These are phyloP conservation scores for Arthrinium puccinioides DNA, from an alignment of 2,329 filamentous ascomycete species.

Conservation along the genomic window DNA sequence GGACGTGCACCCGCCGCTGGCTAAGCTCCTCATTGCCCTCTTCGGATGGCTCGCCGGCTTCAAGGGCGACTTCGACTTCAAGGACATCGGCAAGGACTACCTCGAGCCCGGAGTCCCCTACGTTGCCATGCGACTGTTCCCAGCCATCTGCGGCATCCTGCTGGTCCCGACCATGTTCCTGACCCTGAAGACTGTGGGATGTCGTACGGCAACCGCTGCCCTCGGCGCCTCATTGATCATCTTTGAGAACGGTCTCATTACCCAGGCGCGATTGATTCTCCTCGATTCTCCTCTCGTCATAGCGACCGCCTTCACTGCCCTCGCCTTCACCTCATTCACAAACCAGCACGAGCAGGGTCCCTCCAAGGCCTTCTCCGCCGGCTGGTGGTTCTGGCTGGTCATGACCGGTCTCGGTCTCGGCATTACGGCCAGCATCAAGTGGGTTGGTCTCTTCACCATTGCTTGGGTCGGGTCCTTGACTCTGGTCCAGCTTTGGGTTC, in stretches of 20 bases:
- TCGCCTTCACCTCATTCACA: slow-evolving; percentile 86
- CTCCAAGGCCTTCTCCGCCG: slow-evolving; percentile 74
- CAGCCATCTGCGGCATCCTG: slow-evolving; percentile 80
- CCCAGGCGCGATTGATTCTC: slow-evolving; percentile 90
- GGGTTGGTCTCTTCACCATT: slow-evolving; percentile 98
- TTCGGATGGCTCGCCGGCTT: slow-evolving; percentile 94
- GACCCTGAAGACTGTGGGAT: slow-evolving; percentile 84
- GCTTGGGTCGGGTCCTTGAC: slow-evolving; percentile 95
- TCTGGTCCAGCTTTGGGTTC: slow-evolving; percentile 85
- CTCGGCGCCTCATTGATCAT: slow-evolving; percentile 83
- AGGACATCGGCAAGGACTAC: slow-evolving; percentile 99
- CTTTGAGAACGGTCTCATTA: slow-evolving; percentile 94
- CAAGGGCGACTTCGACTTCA: slow-evolving; percentile 94
- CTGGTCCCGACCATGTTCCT: slow-evolving; percentile 91
- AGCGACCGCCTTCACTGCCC: slow-evolving; percentile 84
- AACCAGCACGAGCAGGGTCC: slow-evolving; percentile 96
- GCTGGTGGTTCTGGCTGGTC: slow-evolving; percentile 97
- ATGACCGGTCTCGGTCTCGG: slow-evolving; percentile 83
- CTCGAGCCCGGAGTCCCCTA: slow-evolving; percentile 91
- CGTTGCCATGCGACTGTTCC: slow-evolving; percentile 92
- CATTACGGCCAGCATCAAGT: slow-evolving; percentile 92
- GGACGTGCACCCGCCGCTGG: slow-evolving; percentile 97
- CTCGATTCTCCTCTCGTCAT: slow-evolving; percentile 92
- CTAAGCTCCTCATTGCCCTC: slow-evolving; percentile 92
- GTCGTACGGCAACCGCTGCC: slow-evolving; percentile 75